phyloP scores from a whole-genome alignment of 192 early-diverging fungal species.

The Linnemannia elongata region DNA sequence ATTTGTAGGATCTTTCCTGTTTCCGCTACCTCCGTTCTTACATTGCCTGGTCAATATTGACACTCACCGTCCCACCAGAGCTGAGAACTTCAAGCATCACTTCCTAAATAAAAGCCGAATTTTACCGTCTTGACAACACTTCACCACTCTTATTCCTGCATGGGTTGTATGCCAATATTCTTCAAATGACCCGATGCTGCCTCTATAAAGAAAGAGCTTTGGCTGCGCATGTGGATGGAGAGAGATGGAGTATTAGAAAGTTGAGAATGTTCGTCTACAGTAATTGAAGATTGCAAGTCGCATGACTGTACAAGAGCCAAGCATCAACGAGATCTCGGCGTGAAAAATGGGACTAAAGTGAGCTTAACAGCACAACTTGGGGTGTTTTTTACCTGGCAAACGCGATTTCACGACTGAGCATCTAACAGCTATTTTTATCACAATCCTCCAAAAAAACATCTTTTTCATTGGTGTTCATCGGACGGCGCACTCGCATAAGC shows the following conservation, averaged over 20 bases:
- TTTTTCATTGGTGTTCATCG: neutral
- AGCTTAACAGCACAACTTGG: neutral
- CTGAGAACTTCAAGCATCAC: neutral
- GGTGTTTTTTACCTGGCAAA: neutral
- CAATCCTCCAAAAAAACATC: conserved; percentile 8
- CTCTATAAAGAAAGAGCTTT: conserved; percentile 9
- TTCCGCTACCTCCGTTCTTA: neutral
- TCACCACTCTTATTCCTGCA: conserved; percentile 1
- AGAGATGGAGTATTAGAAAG: neutral
- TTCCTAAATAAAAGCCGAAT: conserved; percentile 4
- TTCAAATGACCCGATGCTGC: neutral
- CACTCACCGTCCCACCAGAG: neutral
- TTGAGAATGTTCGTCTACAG: neutral
- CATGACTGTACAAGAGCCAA: neutral
- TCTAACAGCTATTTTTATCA: conserved; percentile 1
- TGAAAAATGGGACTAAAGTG: neutral
- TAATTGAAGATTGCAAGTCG: neutral
- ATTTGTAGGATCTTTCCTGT: neutral
- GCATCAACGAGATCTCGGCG: neutral
- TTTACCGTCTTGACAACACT: neutral
- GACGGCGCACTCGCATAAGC: neutral
- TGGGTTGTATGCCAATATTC: neutral
- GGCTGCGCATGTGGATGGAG: neutral
- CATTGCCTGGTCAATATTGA: neutral
- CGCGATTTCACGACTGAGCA: neutral